A percentile compares a stretch with the other conserved stretches of the same genome.
Conservation (phyloP, 805 yeast species). For the Lipomyces yamadae region DNA sequence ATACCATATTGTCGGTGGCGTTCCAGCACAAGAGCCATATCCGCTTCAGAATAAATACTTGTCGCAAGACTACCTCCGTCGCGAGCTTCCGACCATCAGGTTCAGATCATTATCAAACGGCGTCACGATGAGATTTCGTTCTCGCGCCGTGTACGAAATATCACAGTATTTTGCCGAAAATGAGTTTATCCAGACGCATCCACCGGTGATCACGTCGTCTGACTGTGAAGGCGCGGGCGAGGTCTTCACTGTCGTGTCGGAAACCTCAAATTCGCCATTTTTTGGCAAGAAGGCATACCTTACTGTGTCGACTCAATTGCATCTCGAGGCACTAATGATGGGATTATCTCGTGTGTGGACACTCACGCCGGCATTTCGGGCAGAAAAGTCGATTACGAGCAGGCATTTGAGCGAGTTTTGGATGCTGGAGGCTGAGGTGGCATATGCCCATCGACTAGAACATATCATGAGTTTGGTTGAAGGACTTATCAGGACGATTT, state of each 20-base stretch:
- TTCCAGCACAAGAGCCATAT: slow-evolving; percentile 52
- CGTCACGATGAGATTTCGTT: slow-evolving; percentile 72
- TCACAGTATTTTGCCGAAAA: slow-evolving; percentile 58
- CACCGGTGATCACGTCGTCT: slow-evolving; percentile 84
- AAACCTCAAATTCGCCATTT: slow-evolving; percentile 46
- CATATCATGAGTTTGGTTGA: slow-evolving; percentile 73
- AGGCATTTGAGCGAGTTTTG: slow-evolving; percentile 94
- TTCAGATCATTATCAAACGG: slow-evolving; percentile 72
- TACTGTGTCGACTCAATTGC: slow-evolving; percentile 92
- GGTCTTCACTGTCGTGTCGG: slow-evolving; percentile 60
- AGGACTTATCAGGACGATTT: slow-evolving; percentile 64
- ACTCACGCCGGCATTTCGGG: slow-evolving; percentile 88
- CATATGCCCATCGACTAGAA: slow-evolving; percentile 60
- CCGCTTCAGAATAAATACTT: slow-evolving; percentile 86
- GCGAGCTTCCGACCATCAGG: slow-evolving; percentile 70
- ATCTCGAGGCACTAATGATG: slow-evolving; percentile 77
- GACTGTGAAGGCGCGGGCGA: slow-evolving; percentile 99
- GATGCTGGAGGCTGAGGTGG: slow-evolving; percentile 94
- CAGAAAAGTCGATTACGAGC: slow-evolving; percentile 88
- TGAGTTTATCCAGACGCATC: slow-evolving; percentile 72
- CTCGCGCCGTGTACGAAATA: slow-evolving; percentile 62
- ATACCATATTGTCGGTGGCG: slow-evolving; percentile 62
- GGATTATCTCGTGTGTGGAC: slow-evolving; percentile 86
- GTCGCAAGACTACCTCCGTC: slow-evolving; percentile 66
- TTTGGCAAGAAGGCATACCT: slow-evolving; percentile 72